These are phyloP conservation scores for Calonectria pseudoreteaudii DNA, from an alignment of 2,329 filamentous ascomycete genomes.

Conservation along the genomic window DNA sequence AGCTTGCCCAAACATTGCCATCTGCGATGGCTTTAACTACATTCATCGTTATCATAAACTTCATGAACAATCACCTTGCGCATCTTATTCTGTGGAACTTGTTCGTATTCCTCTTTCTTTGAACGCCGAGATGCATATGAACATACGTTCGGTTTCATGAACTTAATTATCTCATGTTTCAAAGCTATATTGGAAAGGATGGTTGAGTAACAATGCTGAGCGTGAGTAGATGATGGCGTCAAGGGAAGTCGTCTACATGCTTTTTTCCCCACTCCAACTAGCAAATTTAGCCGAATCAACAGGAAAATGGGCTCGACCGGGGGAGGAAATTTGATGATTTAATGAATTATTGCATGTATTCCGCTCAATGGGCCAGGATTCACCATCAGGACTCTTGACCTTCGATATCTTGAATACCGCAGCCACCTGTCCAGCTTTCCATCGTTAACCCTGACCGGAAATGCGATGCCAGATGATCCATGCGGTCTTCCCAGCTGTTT, in stretches of 20 bases:
- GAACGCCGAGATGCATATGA: not conserved
- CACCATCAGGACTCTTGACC: slow-evolving; percentile 23
- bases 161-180: not conserved
- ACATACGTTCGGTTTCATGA: not conserved
- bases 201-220: not conserved
- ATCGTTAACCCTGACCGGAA: slow-evolving; percentile 46
- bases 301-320: not conserved
- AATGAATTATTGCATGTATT: not conserved
- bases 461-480: slow-evolving; percentile 45
- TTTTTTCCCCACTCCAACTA: not conserved
- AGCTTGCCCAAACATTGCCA: not conserved
- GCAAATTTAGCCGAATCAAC: not conserved
- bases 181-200: not conserved
- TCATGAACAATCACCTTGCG: not conserved
- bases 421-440: slow-evolving; percentile 40
- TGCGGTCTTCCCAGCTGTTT: slow-evolving; percentile 44
- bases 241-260: not conserved
- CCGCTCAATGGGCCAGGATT: not conserved
- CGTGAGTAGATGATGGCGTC: not conserved
- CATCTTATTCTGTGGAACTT: not conserved
- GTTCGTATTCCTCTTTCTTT: not conserved
- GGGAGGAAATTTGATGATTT: not conserved
- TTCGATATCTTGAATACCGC: slow-evolving; percentile 35
- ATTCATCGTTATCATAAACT: not conserved
- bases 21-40: not conserved